phyloP scores from a whole-genome alignment of 495 filamentous ascomycete species.

The Chaetomium cochliodes region DNA sequence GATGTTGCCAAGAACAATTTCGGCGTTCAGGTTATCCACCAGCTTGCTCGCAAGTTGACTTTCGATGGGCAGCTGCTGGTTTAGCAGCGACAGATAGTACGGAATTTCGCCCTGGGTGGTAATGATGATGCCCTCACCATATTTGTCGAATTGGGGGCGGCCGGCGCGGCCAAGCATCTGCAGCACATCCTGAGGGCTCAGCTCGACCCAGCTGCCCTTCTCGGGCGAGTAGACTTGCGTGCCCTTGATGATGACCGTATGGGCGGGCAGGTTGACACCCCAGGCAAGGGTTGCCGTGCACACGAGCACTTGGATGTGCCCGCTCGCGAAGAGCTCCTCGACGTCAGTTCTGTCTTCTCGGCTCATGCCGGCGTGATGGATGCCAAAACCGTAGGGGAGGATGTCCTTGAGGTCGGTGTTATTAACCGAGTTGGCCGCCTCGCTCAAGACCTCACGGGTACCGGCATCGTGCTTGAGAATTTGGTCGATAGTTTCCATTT shows the following conservation, averaged over 20 bases:
- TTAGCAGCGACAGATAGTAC: slow-evolving; percentile 93
- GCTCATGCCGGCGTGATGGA: slow-evolving; percentile 97
- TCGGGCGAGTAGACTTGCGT: slow-evolving; percentile 98
- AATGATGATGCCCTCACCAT: slow-evolving; percentile 98
- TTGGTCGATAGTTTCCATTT: slow-evolving; percentile 94
- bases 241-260: slow-evolving; percentile 96
- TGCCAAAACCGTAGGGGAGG: slow-evolving; percentile 93
- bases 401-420: slow-evolving; percentile 92
- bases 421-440: slow-evolving; percentile 78
- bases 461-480: slow-evolving; percentile 92
- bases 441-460: slow-evolving; percentile 79
- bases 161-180: slow-evolving; percentile 99
- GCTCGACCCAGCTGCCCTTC: slow-evolving; percentile 97
- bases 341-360: slow-evolving; percentile 90
- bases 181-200: slow-evolving; percentile 95
- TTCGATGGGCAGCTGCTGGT: slow-evolving; percentile 96
- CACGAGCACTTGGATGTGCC: slow-evolving; percentile 89
- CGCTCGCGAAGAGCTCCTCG: slow-evolving; percentile 89
- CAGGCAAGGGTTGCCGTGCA: slow-evolving; percentile 95
- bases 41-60: slow-evolving; percentile 91
- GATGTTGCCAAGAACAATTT: slow-evolving; percentile 94
- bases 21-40: slow-evolving; percentile 95
- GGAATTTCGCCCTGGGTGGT: slow-evolving; percentile 92
- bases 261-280: slow-evolving; percentile 93
- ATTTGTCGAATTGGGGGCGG: slow-evolving; percentile 94